Conservation (phyloP, 2,329 filamentous ascomycete genomes). For the Tolypocladium cylindrosporum region DNA sequence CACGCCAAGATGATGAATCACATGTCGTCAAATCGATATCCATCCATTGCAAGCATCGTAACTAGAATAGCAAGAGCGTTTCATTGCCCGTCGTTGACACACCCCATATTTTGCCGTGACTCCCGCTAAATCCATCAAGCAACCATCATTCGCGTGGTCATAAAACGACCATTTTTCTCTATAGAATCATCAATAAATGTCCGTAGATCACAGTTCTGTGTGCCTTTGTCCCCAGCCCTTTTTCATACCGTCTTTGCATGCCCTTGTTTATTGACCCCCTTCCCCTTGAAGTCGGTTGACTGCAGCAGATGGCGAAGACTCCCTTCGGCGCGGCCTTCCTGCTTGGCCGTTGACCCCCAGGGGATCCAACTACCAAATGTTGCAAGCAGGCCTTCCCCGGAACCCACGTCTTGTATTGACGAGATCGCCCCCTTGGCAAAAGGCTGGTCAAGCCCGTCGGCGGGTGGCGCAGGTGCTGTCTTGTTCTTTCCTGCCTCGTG, state of each 20-base stretch:
- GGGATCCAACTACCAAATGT: conserved; percentile 9
- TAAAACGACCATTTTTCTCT: neutral
- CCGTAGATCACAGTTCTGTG: no score
- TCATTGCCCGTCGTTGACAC: neutral
- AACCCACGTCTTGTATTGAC: neutral
- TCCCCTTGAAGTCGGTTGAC: conserved; percentile 22
- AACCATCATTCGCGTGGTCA: neutral
- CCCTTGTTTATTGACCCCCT: conserved; percentile 14
- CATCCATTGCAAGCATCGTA: neutral
- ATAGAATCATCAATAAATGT: neutral
- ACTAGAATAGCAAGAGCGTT: neutral
- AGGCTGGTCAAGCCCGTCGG: conserved; percentile 7
- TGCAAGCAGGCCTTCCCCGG: conserved; percentile 8
- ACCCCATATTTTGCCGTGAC: neutral
- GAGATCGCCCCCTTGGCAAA: neutral
- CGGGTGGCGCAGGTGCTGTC: neutral
- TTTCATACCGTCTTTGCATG: neutral
- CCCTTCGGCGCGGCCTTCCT: conserved; percentile 42
- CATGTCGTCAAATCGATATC: neutral
- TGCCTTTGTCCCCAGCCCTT: neutral
- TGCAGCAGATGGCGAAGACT: conserved; percentile 44
- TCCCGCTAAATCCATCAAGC: neutral
- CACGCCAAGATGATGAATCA: no score
- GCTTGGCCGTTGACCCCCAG: conserved; percentile 10
- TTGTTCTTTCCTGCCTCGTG: conserved; percentile 6